Evolutionary conservation across 768 basidiomycete genomes (phyloP).

Genomic region (Pisolithus microcarpus): DNA sequence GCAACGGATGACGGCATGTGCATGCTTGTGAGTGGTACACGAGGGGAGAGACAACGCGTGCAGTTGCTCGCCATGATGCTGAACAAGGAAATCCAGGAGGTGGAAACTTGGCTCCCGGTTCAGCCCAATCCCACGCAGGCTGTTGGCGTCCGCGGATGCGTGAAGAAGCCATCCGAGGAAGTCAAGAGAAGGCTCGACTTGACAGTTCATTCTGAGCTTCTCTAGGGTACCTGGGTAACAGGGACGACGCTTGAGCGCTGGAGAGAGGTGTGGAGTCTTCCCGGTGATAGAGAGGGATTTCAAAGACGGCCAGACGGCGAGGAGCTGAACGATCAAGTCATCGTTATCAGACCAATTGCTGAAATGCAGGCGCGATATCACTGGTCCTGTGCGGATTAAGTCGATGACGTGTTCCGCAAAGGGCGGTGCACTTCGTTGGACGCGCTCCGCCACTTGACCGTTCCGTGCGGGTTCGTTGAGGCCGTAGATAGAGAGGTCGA

Average conservation of each 20-base stretch:
- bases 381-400: conserved; percentile 46
- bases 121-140: conserved; percentile 47
- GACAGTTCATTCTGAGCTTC: conserved; percentile 58
- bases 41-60: conserved; percentile 52
- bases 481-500: conserved; percentile 56
- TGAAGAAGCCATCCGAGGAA: conserved; percentile 67
- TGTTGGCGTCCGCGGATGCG: conserved; percentile 38
- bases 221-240: conserved; percentile 40
- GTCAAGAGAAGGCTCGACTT: conserved; percentile 51
- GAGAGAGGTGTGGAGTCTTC: conserved; percentile 44
- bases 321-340: conserved; percentile 50
- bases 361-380: conserved; percentile 47
- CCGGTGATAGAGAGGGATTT: conserved; percentile 52
- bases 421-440: conserved; percentile 44
- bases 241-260: conserved; percentile 32
- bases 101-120: conserved; percentile 52
- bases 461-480: conserved; percentile 43
- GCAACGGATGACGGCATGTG: conserved; percentile 41
- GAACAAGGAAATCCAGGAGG: conserved; percentile 48
- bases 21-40: conserved; percentile 42
- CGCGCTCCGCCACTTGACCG: conserved; percentile 41
- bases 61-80: conserved; percentile 42
- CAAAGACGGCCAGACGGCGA: conserved; percentile 56
- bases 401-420: conserved; percentile 48
- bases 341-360: conserved; percentile 67